Evolutionary conservation across 768 basidiomycete species (phyloP), one percentile per base, ranked within the genome.

Genomic region (Boletus sp.): DNA sequence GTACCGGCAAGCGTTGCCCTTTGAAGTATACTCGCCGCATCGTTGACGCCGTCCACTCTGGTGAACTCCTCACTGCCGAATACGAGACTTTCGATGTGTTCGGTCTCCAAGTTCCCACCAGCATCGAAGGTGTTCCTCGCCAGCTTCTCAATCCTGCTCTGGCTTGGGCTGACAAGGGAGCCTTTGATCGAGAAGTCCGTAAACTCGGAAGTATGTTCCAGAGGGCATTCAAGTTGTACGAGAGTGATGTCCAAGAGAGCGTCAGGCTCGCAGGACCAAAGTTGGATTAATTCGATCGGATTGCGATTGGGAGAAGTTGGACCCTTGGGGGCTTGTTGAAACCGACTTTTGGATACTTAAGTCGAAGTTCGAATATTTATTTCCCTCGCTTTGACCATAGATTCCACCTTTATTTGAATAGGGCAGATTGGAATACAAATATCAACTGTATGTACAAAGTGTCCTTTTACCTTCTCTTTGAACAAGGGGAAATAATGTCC

Each of bases 1-100:
- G 96, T 47, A 77, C 78, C 15, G 96, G 95, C 64, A 92, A 90
- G 77, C 92, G 96, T 61, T 99, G 96, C 84, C 89, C 96, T 18
- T 87, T 99, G 77, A 91, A 90, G 71, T 93, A 86, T 77, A 98
- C 97, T 47, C 92, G 96, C 54, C 87, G 88, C 56, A 98, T 98
- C 72, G 90, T 98, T 75, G 94, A 98, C 72, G 91, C 94, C 40
- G 93, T 98, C 67, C 97, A 98, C 80, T 88, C 90, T 56, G 95
- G 96, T 50, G 84, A 87, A 68, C 89, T 98, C 62, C 88, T 87
- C 71, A 82, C 87, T 69, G 89, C 90, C 61, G 87, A 94, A 71
- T 98, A 78, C 73, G 92, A 93, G 79, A 89, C 74, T 62, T 94
- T 94, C 69, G 83, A 76, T 56, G 82, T 83, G 55, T 99, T 98